Evolutionary conservation across 2,329 filamentous ascomycete species (phyloP).

Genomic region (Ophiostoma pallidulum): DNA sequence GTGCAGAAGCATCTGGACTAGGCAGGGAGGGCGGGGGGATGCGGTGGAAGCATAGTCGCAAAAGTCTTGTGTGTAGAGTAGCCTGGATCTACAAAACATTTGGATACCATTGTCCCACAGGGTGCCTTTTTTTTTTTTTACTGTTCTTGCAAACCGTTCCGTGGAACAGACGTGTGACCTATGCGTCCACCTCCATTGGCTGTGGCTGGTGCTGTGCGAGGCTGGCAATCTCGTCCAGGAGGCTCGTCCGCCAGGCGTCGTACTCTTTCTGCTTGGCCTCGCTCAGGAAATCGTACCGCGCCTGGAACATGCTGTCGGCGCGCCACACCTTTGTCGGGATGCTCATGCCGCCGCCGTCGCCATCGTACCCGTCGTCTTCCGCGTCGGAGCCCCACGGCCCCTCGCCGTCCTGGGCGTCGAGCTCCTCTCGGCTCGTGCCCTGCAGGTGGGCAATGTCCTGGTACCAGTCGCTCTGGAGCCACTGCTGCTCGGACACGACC

Average conservation of each 20-base stretch:
- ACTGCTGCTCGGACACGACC: slow-evolving; percentile 45
- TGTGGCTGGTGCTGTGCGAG: neutral
- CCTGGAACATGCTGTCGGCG: slow-evolving; percentile 65
- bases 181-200: slow-evolving; percentile 16
- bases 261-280: slow-evolving; percentile 53
- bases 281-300: slow-evolving; percentile 61
- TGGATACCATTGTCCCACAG: no score
- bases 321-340: slow-evolving; percentile 34
- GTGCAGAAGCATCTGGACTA: slow-evolving; percentile 33
- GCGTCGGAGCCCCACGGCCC: slow-evolving; percentile 25
- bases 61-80: no score
- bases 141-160: neutral
- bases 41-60: no score
- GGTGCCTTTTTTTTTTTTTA: neutral
- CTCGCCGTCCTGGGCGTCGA: slow-evolving; percentile 24
- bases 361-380: slow-evolving; percentile 26
- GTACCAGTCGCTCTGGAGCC: slow-evolving; percentile 57
- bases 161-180: no score
- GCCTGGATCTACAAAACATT: no score
- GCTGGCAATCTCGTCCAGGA: slow-evolving; percentile 44
- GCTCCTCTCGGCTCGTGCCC: slow-evolving; percentile 19
- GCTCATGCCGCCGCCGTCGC: slow-evolving; percentile 17
- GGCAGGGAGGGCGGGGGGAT: neutral
- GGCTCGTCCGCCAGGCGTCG: slow-evolving; percentile 51
- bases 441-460: slow-evolving; percentile 47